Evolutionary conservation across 441 rosid genomes (phyloP), one percentile per base, ranked within the genome.

Genomic region (Breynia disticha): DNA sequence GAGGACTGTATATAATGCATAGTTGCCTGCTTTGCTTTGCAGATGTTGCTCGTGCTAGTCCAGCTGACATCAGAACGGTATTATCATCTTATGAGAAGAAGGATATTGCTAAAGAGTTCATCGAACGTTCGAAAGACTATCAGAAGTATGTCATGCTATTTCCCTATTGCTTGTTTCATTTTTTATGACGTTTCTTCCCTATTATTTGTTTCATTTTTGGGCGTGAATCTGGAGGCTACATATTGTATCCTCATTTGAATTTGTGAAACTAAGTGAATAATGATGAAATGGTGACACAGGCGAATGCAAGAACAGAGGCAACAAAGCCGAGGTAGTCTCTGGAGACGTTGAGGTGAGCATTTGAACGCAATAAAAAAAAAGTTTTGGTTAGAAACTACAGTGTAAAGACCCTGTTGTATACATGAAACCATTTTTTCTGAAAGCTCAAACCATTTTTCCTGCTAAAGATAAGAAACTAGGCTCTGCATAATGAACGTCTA

Each of bases 31-130:
- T 56, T 50, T 53, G 51, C 10, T 12, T 39, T 60, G 61, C 80
- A 91, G 98, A 79, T 66, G 91, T 87, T 51, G 98, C 96, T 52
- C 95, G 83, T 16, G 72, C 73, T 67, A 62, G 72, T 67, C 98
- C 98, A 49, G 50, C 94, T 11, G 98, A 91, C 67, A 83, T 87
- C 57, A 87, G 95, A 60, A 61, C 75, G 6, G 90, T 88, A 16
- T 58, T 91, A 42, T 69, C 78, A 37, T 82, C 94, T 55, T 91
- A 79, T 54, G 87, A 86, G 56, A 83, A 81, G 63, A 72, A 86
- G 50, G 95, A 91, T 63, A 60, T 91, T 49, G 79, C 89, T 5
- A 72, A 79, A 65, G 96, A 87, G 80, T 91, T 91, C 73, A 70
- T 86, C 24, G 96, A 86, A 61, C 89, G 96, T 16, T 83, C 95